phyloP scores from a whole-genome alignment of 2,329 filamentous ascomycete genomes.

The Alternaria hordeiaustralica region DNA sequence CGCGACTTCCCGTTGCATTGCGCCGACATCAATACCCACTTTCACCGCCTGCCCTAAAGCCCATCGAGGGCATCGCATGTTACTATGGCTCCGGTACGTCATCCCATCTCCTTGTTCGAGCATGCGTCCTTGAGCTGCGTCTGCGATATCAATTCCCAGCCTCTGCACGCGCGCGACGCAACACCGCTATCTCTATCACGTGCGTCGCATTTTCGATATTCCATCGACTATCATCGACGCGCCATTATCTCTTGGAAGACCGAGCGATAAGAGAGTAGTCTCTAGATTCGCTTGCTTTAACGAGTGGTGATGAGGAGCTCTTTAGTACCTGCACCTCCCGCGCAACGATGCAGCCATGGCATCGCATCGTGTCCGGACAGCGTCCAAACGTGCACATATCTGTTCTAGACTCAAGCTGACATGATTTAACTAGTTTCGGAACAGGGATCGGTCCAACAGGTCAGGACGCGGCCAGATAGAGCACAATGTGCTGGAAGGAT shows the following conservation, averaged over 20 bases:
- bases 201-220: constrained; percentile 4
- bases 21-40: constrained; percentile 27
- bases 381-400: neutral
- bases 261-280: neutral
- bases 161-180: constrained; percentile 11
- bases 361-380: neutral
- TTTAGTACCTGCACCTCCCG: neutral
- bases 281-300: neutral
- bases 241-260: neutral
- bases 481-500: constrained; percentile 72
- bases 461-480: constrained; percentile 65
- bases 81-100: constrained; percentile 46
- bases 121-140: constrained; percentile 1
- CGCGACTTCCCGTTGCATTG: constrained; percentile 38
- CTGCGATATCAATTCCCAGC: neutral
- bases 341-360: neutral
- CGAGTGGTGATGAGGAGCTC: neutral
- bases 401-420: constrained; percentile 23
- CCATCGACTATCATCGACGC: neutral
- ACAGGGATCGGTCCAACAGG: constrained; percentile 64
- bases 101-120: neutral
- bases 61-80: constrained; percentile 21
- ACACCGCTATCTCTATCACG: constrained; percentile 9
- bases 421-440: constrained; percentile 56
- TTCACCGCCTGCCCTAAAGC: constrained; percentile 24